phyloP scores from a whole-genome alignment of 1,284 basidiomycete species.

The Boletus sp. region DNA sequence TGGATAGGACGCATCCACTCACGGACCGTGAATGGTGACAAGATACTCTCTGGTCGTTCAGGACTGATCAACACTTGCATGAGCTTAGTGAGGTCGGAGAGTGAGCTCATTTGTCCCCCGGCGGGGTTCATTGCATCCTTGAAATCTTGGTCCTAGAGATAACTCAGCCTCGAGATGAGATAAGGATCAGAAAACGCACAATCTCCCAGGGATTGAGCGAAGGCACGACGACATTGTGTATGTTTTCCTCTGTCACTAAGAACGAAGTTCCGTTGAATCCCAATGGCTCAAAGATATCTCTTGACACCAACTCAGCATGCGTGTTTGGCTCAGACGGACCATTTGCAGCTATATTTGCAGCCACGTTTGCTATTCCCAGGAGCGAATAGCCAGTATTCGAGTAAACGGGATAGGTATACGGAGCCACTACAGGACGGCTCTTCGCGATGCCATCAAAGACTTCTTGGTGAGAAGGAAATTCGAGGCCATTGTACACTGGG shows the following conservation, averaged over 20 bases:
- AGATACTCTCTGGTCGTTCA: constrained; percentile 28
- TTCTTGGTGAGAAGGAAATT: constrained; percentile 29
- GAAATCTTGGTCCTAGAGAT: constrained; percentile 38
- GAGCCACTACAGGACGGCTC: constrained; percentile 38
- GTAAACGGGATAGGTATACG: constrained; percentile 44
- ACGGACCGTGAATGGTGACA: constrained; percentile 36
- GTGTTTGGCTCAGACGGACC: constrained; percentile 29
- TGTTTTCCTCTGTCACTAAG: constrained; percentile 29
- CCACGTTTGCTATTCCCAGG: constrained; percentile 41
- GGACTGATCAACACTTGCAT: constrained; percentile 45
- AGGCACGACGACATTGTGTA: constrained; percentile 34
- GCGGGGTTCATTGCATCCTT: constrained; percentile 40
- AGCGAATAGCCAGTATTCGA: constrained; percentile 46
- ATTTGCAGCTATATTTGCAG: constrained; percentile 35
- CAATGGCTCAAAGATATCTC: constrained; percentile 44
- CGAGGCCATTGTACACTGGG: constrained; percentile 28
- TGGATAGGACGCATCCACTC: constrained; percentile 45
- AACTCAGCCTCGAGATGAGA: constrained; percentile 1
- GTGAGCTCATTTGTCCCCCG: constrained; percentile 48
- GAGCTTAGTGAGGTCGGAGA: constrained; percentile 40
- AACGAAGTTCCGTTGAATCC: constrained; percentile 39
- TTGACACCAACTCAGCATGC: constrained; percentile 40
- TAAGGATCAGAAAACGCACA: constrained; percentile 20
- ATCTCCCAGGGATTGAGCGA: constrained; percentile 31
- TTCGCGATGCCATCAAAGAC: constrained; percentile 36